phyloP scores from a whole-genome alignment of 371 early-diverging fungal genomes.

The Syncephalastrum racemosum region DNA sequence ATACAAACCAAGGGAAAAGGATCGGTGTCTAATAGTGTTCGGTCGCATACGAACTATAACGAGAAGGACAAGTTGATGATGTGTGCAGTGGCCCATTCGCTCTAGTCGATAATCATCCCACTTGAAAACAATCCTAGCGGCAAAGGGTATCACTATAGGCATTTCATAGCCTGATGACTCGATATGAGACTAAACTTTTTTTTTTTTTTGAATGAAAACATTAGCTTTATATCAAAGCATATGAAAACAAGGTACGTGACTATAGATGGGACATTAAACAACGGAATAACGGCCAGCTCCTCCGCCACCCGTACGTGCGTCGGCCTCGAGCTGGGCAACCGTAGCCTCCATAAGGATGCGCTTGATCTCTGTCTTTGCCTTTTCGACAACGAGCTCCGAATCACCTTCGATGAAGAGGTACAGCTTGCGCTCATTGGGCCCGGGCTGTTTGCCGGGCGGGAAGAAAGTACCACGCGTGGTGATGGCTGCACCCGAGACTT shows the following conservation, averaged over 20 bases:
- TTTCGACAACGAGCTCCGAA: slow-evolving; percentile 83
- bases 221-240: no score
- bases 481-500: slow-evolving; percentile 91
- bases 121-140: no score
- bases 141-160: no score
- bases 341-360: slow-evolving; percentile 88
- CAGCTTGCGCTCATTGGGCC: slow-evolving; percentile 82
- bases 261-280: slow-evolving; percentile 30
- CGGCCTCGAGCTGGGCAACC: slow-evolving; percentile 69
- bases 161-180: no score
- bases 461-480: slow-evolving; percentile 92
- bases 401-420: slow-evolving; percentile 95
- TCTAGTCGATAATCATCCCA: no score
- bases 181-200: no score
- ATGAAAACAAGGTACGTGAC: neutral
- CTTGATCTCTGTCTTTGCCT: slow-evolving; percentile 92
- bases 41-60: no score
- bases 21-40: no score
- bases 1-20: no score
- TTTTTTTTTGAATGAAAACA: no score
- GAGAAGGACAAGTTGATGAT: no score
- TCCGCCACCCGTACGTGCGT: slow-evolving; percentile 55
- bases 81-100: no score
- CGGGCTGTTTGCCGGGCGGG: slow-evolving; percentile 79
- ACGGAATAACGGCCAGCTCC: slow-evolving; percentile 48